Evolutionary conservation across 768 basidiomycete species (phyloP), one percentile per base, ranked within the genome.

Genomic region (Candolleomyces eurysporus): DNA sequence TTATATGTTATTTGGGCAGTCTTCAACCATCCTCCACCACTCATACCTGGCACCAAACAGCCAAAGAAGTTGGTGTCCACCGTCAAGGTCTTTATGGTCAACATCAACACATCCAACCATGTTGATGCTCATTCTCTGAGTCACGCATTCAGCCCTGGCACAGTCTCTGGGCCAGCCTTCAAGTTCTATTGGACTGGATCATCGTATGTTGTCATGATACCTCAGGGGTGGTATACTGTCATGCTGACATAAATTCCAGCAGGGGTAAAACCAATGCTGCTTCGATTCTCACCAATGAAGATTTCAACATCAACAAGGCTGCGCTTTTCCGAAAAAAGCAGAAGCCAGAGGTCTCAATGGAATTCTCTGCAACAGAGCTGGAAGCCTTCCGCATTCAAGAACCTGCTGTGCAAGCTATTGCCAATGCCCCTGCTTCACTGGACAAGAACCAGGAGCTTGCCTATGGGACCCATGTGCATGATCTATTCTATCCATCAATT

Each of bases 391-490:
- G 52, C 14, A 53, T 53, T 19, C 52, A 53, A 31, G 52, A 53
- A 7, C 10, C 10, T 10, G 52, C 52, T 16, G 30, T 26, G 9
- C 52, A 53, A 22, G 52, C 31, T 26, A 8, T 13, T 53, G 19
- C 19, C 19, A 19, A n/a, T 50, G 10, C n/a, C n/a, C n/a, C n/a
- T n/a, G n/a, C n/a, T n/a, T n/a, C n/a, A n/a, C n/a, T n/a, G 10
- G 26, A 30, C 52, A 26, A 39, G 10, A 9, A 22, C 13, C 48
- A 9, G 21, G 48, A 49, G 19, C 48, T 49, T 19, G 21, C 21
- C 8, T 49, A 16, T 19, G 48, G 48, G 21, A 49, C 48, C 13
- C 13, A 49, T 49, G 60, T 64, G 54, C 63, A n/a, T n/a, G n/a
- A n/a, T n/a, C n/a, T n/a, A n/a, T n/a, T n/a, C n/a, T n/a, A n/a